phyloP scores from a whole-genome alignment of 2,329 filamentous ascomycete species.

The Mycosphaerella sp. region DNA sequence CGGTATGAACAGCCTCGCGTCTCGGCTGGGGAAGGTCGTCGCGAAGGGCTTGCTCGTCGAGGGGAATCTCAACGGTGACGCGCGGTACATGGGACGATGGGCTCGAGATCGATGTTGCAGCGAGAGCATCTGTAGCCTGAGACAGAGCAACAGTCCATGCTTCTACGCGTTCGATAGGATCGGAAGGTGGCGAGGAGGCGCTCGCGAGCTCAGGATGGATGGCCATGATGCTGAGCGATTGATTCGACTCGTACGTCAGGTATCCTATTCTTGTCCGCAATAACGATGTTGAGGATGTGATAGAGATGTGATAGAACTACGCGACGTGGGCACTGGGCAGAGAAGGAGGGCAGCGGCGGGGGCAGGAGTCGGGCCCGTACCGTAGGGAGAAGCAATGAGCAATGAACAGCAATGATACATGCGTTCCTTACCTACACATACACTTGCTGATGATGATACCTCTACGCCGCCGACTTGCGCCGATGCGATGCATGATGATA shows the following conservation, averaged over 20 bases:
- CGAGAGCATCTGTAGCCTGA: slow-evolving; percentile 41
- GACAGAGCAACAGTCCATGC: slow-evolving; percentile 45
- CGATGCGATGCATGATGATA: too few species aligned
- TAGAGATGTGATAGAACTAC: too few species aligned
- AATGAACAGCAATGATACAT: too few species aligned
- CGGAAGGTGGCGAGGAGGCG: slow-evolving; percentile 14
- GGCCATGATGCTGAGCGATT: slow-evolving; percentile 15
- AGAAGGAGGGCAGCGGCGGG: too few species aligned
- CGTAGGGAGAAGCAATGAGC: too few species aligned
- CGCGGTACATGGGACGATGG: slow-evolving; percentile 30
- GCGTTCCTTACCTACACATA: too few species aligned
- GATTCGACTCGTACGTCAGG: neutral
- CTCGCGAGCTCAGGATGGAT: slow-evolving; percentile 16
- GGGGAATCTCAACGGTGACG: slow-evolving; percentile 64
- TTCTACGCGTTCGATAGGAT: slow-evolving; percentile 35
- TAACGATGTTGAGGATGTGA: neutral
- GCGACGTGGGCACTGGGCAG: too few species aligned
- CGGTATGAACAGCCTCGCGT: slow-evolving; percentile 29
- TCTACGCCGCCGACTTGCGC: too few species aligned
- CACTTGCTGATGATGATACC: too few species aligned
- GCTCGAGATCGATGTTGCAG: slow-evolving; percentile 37
- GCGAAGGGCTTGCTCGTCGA: slow-evolving; percentile 52
- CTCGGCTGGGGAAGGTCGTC: slow-evolving; percentile 24
- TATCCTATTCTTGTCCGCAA: neutral
- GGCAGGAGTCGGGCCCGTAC: too few species aligned